Percentiles rank a stretch among this genome's conserved stretches.
Evolutionary conservation across 495 filamentous ascomycete genomes (phyloP).

Genomic region (Hypoxylon cercidicola): DNA sequence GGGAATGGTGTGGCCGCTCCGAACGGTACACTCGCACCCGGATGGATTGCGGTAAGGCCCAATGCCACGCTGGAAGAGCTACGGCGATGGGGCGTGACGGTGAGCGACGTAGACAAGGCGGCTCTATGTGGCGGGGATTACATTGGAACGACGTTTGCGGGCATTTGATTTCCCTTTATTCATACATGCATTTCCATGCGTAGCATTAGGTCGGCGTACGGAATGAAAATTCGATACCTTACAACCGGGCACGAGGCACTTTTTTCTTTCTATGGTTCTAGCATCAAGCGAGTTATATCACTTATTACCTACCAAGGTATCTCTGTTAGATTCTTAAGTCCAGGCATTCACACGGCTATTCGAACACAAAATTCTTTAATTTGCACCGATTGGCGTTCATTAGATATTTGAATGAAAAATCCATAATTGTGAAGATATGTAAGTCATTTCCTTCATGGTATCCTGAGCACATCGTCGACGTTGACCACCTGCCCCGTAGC

Average conservation of each 20-base stretch:
- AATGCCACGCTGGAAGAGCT: constrained; percentile 57
- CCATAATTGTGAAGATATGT: too few species aligned
- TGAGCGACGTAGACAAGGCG: constrained; percentile 53
- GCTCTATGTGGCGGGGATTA: constrained; percentile 58
- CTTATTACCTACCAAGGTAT: not conserved
- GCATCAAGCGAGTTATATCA: constrained; percentile 1
- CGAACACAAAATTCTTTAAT: too few species aligned
- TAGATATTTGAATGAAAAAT: too few species aligned
- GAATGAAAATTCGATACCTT: constrained; percentile 32
- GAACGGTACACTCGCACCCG: not conserved
- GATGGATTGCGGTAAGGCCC: constrained; percentile 31
- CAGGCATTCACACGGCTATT: too few species aligned
- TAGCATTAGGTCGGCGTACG: constrained; percentile 20
- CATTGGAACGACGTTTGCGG: constrained; percentile 56
- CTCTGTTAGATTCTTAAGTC: too few species aligned
- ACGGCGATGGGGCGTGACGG: constrained; percentile 46
- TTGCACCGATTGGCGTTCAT: too few species aligned
- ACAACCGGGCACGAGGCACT: constrained; percentile 4
- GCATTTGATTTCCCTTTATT: constrained; percentile 34
- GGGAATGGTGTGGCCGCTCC: constrained; percentile 18
- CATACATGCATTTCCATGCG: constrained; percentile 7
- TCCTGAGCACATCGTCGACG: constrained; percentile 55
- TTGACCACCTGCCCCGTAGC: constrained; percentile 61
- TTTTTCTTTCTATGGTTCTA: constrained; percentile 7
- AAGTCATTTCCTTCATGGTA: constrained; percentile 36